Percentiles rank a stretch among this genome's conserved stretches.
These are phyloP conservation scores for Millerago galiae DNA, from an alignment of 805 yeast species.

Conservation along the genomic window DNA sequence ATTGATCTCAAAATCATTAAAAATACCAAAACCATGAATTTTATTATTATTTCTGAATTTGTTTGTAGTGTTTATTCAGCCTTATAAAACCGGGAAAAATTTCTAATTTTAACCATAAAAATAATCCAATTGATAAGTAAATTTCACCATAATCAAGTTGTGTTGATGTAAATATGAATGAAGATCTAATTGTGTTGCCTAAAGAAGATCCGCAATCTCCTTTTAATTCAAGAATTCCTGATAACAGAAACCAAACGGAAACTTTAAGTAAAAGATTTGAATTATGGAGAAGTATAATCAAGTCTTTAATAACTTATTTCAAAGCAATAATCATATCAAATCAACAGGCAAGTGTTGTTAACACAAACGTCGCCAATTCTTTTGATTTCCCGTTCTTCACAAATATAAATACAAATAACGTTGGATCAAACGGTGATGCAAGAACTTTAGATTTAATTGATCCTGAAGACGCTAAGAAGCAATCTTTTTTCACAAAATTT, in stretches of 20 bases:
- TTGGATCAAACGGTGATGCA: not conserved
- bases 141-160: no score
- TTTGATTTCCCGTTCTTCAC: conserved; percentile 41
- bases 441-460: conserved; percentile 28
- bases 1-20: conserved; percentile 85
- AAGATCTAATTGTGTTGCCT: conserved; percentile 17
- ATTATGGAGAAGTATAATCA: conserved; percentile 79
- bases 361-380: conserved; percentile 72
- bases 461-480: conserved; percentile 24
- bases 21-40: conserved; percentile 72
- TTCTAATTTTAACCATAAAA: no score
- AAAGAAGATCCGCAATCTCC: conserved; percentile 28
- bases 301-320: conserved; percentile 68
- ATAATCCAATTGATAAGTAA: no score
- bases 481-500: conserved; percentile 55
- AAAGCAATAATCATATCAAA: conserved; percentile 75
- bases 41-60: not conserved
- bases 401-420: conserved; percentile 6
- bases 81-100: no score
- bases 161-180: no score
- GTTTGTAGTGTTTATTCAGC: no score
- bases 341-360: conserved; percentile 80
- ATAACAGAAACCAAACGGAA: conserved; percentile 73
- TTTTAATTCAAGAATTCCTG: conserved; percentile 43
- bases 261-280: conserved; percentile 74